Conservation (phyloP, 768 basidiomycete genomes). For the Kwoniella sp. region DNA sequence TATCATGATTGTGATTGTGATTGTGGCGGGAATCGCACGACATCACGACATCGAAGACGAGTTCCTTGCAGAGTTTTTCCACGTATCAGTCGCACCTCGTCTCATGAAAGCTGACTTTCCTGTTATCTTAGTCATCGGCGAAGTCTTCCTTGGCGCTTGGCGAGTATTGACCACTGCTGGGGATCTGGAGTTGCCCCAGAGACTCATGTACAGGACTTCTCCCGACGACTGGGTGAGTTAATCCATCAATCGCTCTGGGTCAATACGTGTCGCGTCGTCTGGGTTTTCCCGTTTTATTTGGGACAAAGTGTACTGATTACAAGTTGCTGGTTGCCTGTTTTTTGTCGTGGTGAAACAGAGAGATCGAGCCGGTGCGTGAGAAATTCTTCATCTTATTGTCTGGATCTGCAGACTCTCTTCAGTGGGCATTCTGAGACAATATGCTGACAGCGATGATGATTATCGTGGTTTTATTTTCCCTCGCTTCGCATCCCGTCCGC, state of each 20-base stretch:
- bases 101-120: not conserved
- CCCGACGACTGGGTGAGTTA: constrained; percentile 43
- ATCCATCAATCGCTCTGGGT: not conserved
- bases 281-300: too few relatives aligned
- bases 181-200: constrained; percentile 30
- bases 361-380: constrained; percentile 29
- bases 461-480: not conserved
- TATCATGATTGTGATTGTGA: not conserved
- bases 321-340: too few relatives aligned
- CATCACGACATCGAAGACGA: too few relatives aligned
- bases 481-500: not conserved
- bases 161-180: constrained; percentile 34
- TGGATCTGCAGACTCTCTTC: not conserved
- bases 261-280: not conserved
- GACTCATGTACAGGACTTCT: constrained; percentile 37
- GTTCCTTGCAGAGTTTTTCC: too few relatives aligned
- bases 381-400: not conserved
- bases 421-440: not conserved
- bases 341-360: too few relatives aligned
- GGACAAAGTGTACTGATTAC: too few relatives aligned
- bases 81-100: too few relatives aligned
- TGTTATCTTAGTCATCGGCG: constrained; percentile 27
- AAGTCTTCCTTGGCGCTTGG: constrained; percentile 48
- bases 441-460: too few relatives aligned
- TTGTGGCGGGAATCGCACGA: not conserved